Evolutionary conservation across 192 early-diverging fungal genomes (phyloP).

Genomic region (Powellomyces hirtus): DNA sequence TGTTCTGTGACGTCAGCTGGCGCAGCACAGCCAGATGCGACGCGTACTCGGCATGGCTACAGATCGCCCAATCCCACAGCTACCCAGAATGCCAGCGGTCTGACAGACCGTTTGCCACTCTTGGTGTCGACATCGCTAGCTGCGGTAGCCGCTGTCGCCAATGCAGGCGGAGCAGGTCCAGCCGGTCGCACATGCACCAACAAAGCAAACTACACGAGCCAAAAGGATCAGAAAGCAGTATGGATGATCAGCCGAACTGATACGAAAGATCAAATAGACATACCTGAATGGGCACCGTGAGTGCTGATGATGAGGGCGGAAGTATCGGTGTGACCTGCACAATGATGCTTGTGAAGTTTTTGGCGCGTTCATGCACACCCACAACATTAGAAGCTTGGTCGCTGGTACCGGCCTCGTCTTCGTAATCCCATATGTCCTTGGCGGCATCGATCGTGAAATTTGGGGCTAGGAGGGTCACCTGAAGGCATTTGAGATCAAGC

Average conservation of each 20-base stretch:
- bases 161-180: neutral
- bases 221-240: too few relatives aligned
- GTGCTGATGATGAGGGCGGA: neutral
- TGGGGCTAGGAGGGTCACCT: slow-evolving; percentile 60
- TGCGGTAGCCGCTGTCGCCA: neutral
- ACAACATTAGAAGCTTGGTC: neutral
- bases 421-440: slow-evolving; percentile 81
- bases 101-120: neutral
- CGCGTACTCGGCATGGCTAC: too few relatives aligned
- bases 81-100: slow-evolving; percentile 1
- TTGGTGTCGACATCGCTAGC: too few relatives aligned
- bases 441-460: slow-evolving; percentile 68
- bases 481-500: neutral
- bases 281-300: neutral
- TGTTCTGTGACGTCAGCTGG: too few relatives aligned
- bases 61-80: neutral
- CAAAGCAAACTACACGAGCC: neutral
- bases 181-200: slow-evolving; percentile 1
- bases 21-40: too few relatives aligned
- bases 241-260: too few relatives aligned
- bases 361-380: neutral
- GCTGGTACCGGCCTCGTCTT: slow-evolving; percentile 39
- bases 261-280: neutral
- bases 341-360: neutral
- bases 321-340: slow-evolving; percentile 6